Conservation (phyloP, 768 basidiomycete genomes). For the Leccinum disarticulatum region DNA sequence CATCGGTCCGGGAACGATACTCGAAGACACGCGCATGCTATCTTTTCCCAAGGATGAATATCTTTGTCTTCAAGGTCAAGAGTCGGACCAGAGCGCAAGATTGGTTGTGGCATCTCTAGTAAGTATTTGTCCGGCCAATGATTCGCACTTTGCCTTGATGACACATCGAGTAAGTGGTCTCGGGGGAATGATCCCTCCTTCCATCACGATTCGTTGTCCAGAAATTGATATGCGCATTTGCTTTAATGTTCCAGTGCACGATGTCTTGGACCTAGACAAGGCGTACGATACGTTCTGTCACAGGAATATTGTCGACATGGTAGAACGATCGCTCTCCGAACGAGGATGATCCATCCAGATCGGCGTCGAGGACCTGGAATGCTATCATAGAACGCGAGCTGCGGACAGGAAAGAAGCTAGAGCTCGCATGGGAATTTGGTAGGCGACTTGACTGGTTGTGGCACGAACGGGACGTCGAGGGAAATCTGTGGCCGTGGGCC, state of each 20-base stretch:
- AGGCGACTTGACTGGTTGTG: slow-evolving; percentile 87
- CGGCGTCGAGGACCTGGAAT: slow-evolving; percentile 54
- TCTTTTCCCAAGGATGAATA: slow-evolving; percentile 52
- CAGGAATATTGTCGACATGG: slow-evolving; percentile 61
- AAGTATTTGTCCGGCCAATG: too few species aligned
- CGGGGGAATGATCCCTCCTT: slow-evolving; percentile 67
- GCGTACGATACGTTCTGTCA: slow-evolving; percentile 55
- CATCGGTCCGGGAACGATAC: slow-evolving; percentile 38
- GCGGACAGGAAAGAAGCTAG: slow-evolving; percentile 54
- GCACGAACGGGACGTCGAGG: slow-evolving; percentile 63
- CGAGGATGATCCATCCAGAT: slow-evolving; percentile 5
- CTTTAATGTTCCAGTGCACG: slow-evolving; percentile 61
- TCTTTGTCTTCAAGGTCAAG: slow-evolving; percentile 85
- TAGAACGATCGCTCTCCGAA: slow-evolving; percentile 50
- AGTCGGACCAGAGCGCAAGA: slow-evolving; percentile 57
- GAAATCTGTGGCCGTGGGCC: slow-evolving; percentile 62
- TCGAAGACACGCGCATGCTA: slow-evolving; percentile 49
- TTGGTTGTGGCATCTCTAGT: too few species aligned
- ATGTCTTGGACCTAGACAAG: slow-evolving; percentile 37
- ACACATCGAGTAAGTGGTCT: slow-evolving; percentile 60
- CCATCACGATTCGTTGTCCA: slow-evolving; percentile 72
- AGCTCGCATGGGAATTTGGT: slow-evolving; percentile 76
- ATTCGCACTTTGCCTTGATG: too few species aligned
- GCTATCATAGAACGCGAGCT: slow-evolving; percentile 55
- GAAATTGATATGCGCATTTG: slow-evolving; percentile 63